Evolutionary conservation across 1,139 yeast species (phyloP).

Genomic region (Lodderomyces jiufengensis): DNA sequence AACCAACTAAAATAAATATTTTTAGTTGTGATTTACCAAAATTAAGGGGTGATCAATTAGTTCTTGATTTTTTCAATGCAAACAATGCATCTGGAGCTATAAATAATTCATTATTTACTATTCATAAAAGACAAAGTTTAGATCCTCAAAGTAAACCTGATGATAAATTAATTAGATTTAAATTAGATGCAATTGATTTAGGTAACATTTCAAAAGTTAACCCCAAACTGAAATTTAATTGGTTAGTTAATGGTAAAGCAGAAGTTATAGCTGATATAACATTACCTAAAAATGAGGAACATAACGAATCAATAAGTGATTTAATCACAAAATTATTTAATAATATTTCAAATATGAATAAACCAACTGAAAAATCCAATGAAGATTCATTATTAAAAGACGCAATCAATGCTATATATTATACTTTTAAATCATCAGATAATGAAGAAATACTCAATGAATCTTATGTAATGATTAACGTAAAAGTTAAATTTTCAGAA

Average conservation of each 20-base stretch:
- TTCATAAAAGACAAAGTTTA: conserved; percentile 52
- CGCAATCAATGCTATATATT: conserved; percentile 43
- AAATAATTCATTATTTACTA: conserved; percentile 69
- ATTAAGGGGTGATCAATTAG: conserved; percentile 53
- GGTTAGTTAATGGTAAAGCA: conserved; percentile 69
- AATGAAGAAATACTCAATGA: conserved; percentile 5
- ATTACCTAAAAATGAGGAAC: conserved; percentile 28
- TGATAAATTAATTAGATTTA: conserved; percentile 52
- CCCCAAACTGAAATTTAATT: conserved; percentile 52
- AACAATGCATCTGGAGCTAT: conserved; percentile 68
- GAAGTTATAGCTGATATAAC: conserved; percentile 69
- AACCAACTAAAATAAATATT: conserved; percentile 50
- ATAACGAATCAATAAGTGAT: conserved; percentile 21
- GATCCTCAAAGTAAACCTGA: conserved; percentile 24
- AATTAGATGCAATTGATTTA: conserved; percentile 63
- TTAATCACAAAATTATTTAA: conserved; percentile 26
- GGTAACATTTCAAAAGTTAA: conserved; percentile 36
- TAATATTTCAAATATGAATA: conserved; percentile 20
- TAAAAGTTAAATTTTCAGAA: conserved; percentile 59
- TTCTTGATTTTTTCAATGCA: conserved; percentile 67
- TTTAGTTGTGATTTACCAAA: conserved; percentile 65
- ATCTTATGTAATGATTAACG: conserved; percentile 58
- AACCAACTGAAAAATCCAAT: conserved; percentile 13
- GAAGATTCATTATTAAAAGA: conserved; percentile 35
- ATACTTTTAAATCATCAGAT: conserved; percentile 29